Evolutionary conservation across 2,329 filamentous ascomycete species (phyloP), one percentile per base, ranked within the genome.

Genomic region (Colletotrichum cereale): DNA sequence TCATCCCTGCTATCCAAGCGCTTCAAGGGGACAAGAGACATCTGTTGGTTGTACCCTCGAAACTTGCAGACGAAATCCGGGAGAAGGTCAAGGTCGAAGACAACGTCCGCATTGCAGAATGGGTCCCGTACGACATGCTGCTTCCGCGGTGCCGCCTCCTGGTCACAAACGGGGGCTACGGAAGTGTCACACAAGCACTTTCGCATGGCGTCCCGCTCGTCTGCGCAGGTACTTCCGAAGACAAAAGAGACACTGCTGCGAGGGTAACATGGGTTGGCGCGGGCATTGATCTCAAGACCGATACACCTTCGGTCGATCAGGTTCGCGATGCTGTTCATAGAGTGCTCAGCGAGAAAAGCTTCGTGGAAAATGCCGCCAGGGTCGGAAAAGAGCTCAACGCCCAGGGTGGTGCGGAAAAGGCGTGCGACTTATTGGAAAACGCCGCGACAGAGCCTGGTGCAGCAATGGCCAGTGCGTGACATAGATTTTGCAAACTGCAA

Each of bases 111-210:
- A 80, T 78, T 47, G 75, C 79, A 5, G 75, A 75, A 34, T 83
- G 79, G 79, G 75, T 83, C 24, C 81, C 81, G 3, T 82, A 83
- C 57, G 75, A 80, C 38, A 63, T 78, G 5, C 76, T 83, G 2
- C 77, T 83, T 1, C 80, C 80, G 0, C 78, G 77, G 24, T 76
- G 81, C 3, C 73, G 74, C 7, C 75, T 82, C 6, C 75, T 82
- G 21, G 76, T 82, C 53, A 82, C 80, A 4, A 82, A 82, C 24
- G 80, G 80, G 7, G 80, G 80, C 2, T 82, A 82, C 44, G 80
- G 80, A 21, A 81, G 80, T 44, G 76, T 82, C 61, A 81, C 79
- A 0, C 80, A 82, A 40, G 80, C 80, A 0, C 73, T 82, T 5
- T 80, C 78, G 0, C 79, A 80, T n/a, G 77, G 75, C 31, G 77